Evolutionary conservation across 805 yeast species (phyloP), one percentile per base, ranked within the genome.

Genomic region (Blastobotrys chiropterorum): DNA sequence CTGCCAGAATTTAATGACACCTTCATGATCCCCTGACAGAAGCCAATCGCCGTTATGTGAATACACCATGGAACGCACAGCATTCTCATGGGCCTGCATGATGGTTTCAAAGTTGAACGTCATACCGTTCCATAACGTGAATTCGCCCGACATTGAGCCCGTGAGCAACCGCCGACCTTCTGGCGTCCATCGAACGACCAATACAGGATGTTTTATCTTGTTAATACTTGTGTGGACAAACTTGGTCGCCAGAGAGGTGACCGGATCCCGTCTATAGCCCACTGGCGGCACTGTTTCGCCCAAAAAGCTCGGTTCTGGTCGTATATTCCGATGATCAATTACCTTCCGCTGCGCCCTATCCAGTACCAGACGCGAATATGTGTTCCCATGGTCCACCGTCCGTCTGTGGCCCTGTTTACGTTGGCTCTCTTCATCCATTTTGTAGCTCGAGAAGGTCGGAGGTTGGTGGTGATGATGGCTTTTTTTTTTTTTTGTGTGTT

Each of bases 61-160:
- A 69, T 92, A 94, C 57, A 80, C 77, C 63, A 89, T 72, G 1
- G 92, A 75, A 34, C 90, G 77, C 38, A 94, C 85, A 0, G 97
- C 90, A 54, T 85, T 76, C 66, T 94, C 99, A 69, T 94, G 99
- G 1, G 98, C 98, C 72, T 94, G 99, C 95, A 90, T 94, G 57
- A 94, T 90, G 50, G 96, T 88, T 67, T 94, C 99, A 65, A 94
- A 90, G 65, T 88, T 89, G 70, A 92, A 94, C 7, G 96, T 85
- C 75, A 86, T 80, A 8, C 98, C 97, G 67, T 90, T 90, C 98
- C 98, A 94, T 45, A 94, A 73, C 11, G 98, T 90, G 69, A 94
- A 90, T 66, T 94, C 99, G 42, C 99, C 99, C 52, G 88, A 81
- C 70, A 86, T 89, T 26, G 92, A 81, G 0, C 96, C 95, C 3